Percentiles rank a stretch among this genome's conserved stretches.
These are phyloP conservation scores for Apophysomyces variabilis DNA, from an alignment of 371 early-diverging fungal genomes.

Conservation along the genomic window DNA sequence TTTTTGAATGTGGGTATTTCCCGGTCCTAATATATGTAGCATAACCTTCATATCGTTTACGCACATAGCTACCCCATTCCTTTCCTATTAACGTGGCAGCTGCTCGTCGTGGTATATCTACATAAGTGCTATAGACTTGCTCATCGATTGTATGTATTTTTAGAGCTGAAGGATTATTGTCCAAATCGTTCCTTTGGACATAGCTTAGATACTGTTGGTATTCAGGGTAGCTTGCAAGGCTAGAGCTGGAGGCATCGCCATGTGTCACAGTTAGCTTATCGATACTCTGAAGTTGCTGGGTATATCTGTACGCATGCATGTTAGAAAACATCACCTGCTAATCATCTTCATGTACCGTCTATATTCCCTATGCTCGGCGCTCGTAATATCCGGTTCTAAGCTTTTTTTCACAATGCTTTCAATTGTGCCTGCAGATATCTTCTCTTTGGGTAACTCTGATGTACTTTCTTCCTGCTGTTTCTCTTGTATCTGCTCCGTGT, in stretches of 20 bases:
- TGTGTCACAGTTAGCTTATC: constrained; percentile 38
- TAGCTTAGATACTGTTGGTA: constrained; percentile 54
- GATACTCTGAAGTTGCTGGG: constrained; percentile 54
- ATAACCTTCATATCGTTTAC: constrained; percentile 56
- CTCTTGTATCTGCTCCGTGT: constrained; percentile 8
- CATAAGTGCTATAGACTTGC: constrained; percentile 51
- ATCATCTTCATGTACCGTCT: constrained; percentile 44
- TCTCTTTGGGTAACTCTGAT: constrained; percentile 26
- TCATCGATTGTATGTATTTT: constrained; percentile 46
- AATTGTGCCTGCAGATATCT: constrained; percentile 43
- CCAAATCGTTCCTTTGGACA: constrained; percentile 44
- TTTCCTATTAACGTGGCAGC: constrained; percentile 46
- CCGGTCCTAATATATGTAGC: constrained; percentile 47
- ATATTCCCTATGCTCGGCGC: constrained; percentile 61
- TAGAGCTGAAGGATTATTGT: constrained; percentile 35
- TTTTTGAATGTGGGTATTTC: constrained; percentile 27
- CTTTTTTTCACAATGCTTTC: constrained; percentile 57
- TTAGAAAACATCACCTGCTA: neutral
- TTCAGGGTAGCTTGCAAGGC: constrained; percentile 43
- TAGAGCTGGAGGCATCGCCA: constrained; percentile 24
- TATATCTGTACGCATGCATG: constrained; percentile 39
- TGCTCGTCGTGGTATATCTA: constrained; percentile 52
- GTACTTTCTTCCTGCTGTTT: constrained; percentile 28
- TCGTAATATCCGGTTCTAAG: constrained; percentile 61
- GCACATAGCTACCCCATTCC: constrained; percentile 41